These are phyloP conservation scores for Nakazawaea wickerhamii DNA, from an alignment of 805 yeast species.

Conservation along the genomic window DNA sequence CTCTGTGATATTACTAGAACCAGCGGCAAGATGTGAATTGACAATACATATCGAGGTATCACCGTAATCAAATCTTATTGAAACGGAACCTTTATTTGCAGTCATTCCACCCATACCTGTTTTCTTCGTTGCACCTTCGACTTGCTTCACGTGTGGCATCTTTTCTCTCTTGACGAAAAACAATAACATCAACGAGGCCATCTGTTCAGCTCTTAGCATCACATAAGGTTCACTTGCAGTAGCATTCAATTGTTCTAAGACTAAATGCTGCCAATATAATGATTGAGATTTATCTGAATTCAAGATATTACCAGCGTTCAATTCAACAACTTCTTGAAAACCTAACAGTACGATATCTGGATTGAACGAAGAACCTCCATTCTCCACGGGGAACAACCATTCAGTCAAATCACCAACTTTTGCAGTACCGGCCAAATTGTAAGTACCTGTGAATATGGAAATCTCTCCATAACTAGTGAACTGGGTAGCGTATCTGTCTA, in stretches of 20 bases:
- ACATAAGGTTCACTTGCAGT: conserved; percentile 38
- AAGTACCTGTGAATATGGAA: conserved; percentile 75
- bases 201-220: conserved; percentile 68
- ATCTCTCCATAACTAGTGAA: conserved; percentile 61
- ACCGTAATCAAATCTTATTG: conserved; percentile 47
- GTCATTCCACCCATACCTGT: conserved; percentile 94
- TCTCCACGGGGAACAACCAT: conserved; percentile 79
- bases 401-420: conserved; percentile 52
- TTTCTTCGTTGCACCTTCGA: conserved; percentile 74
- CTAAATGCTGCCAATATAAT: conserved; percentile 69
- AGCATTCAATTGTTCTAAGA: conserved; percentile 55
- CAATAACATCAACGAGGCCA: conserved; percentile 62
- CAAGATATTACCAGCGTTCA: conserved; percentile 85
- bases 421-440: conserved; percentile 75
- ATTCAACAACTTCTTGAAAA: conserved; percentile 88
- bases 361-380: conserved; percentile 37
- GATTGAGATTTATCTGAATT: conserved; percentile 80
- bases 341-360: conserved; percentile 90
- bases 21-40: conserved; percentile 91
- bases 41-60: conserved; percentile 69
- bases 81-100: conserved; percentile 55
- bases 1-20: conserved; percentile 72
- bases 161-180: conserved; percentile 53
- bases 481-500: conserved; percentile 40
- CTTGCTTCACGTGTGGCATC: conserved; percentile 58